These are phyloP conservation scores for Naganishia cerealis DNA, from an alignment of 1,284 basidiomycete species.

Conservation along the genomic window DNA sequence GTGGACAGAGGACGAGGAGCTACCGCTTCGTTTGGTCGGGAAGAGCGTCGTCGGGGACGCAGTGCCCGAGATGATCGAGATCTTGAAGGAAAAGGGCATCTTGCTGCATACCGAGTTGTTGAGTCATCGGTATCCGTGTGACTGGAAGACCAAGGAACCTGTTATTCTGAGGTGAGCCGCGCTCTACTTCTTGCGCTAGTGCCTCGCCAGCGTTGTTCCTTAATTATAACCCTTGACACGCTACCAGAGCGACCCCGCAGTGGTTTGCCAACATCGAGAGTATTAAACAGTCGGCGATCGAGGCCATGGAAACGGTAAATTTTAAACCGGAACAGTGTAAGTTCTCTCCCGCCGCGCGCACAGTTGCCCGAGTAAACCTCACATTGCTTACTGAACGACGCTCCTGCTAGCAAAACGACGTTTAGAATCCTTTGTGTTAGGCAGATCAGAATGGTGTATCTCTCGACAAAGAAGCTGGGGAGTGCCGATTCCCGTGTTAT, in stretches of 20 bases:
- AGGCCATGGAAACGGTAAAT: conserved; percentile 68
- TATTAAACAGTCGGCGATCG: conserved; percentile 75
- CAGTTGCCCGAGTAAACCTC: neutral
- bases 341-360: conserved; percentile 41
- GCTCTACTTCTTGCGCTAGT: no score
- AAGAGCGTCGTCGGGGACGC: conserved; percentile 73
- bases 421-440: conserved; percentile 77
- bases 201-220: no score
- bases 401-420: conserved; percentile 68
- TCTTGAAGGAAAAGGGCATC: conserved; percentile 62
- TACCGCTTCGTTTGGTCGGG: conserved; percentile 62
- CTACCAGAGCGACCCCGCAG: conserved; percentile 82
- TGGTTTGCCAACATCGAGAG: conserved; percentile 92
- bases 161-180: conserved; percentile 76
- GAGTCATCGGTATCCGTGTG: conserved; percentile 90
- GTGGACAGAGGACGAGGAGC: conserved; percentile 58
- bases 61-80: conserved; percentile 64
- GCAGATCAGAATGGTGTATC: conserved; percentile 98
- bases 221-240: no score
- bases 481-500: conserved; percentile 89
- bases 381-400: neutral
- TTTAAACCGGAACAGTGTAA: conserved; percentile 77
- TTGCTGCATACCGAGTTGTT: conserved; percentile 71
- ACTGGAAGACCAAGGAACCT: conserved; percentile 93
- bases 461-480: conserved; percentile 98